Evolutionary conservation across 1,284 basidiomycete genomes (phyloP).

Genomic region (Ganoderma lucidum): DNA sequence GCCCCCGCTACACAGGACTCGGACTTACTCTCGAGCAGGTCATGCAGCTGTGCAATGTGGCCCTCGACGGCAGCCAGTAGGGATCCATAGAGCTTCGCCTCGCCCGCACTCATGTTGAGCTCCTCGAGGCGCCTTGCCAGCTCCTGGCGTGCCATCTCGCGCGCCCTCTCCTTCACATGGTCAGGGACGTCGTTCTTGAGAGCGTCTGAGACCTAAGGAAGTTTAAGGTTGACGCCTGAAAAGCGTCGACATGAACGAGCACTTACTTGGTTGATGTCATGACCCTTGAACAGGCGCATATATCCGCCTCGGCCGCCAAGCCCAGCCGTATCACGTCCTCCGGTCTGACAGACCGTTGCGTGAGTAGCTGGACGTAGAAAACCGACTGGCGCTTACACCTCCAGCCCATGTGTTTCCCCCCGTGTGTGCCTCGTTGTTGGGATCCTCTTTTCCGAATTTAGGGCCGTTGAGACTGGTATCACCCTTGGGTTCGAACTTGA

Average conservation of each 20-base stretch:
- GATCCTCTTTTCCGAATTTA: slow-evolving; percentile 68
- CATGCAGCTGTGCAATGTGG: slow-evolving; percentile 64
- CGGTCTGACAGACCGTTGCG: slow-evolving; percentile 51
- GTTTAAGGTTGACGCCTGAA: neutral
- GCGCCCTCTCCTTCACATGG: slow-evolving; percentile 64
- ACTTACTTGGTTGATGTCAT: slow-evolving; percentile 66
- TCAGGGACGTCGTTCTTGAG: slow-evolving; percentile 68
- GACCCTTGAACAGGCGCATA: slow-evolving; percentile 70
- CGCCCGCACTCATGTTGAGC: slow-evolving; percentile 62
- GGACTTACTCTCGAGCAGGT: slow-evolving; percentile 69
- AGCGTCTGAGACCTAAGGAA: slow-evolving; percentile 55
- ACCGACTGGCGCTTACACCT: slow-evolving; percentile 50
- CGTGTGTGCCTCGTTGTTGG: slow-evolving; percentile 57
- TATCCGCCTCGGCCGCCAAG: slow-evolving; percentile 70
- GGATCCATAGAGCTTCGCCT: slow-evolving; percentile 63
- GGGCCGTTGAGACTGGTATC: slow-evolving; percentile 56
- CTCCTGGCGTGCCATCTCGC: slow-evolving; percentile 71
- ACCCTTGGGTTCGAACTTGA: slow-evolving; percentile 62
- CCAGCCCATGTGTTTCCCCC: slow-evolving; percentile 72
- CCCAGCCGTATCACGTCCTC: slow-evolving; percentile 73
- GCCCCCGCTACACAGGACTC: slow-evolving; percentile 28
- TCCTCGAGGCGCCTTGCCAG: slow-evolving; percentile 66
- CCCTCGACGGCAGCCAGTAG: slow-evolving; percentile 62
- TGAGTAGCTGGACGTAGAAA: neutral
- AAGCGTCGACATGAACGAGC: neutral